A percentile compares a stretch with the other conserved stretches of the same genome.
These are phyloP conservation scores for bread wheat (Triticum aestivum) DNA, from an alignment of 176 grass and related monocot genomes.

Conservation along the genomic window IWGSC_CS_RefSeq_v2.1 NC_057810.1:631165623-631166122, in stretches of 20 bases:
- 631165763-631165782: slow-evolving; percentile 83
- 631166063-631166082: background rate
- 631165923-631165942: background rate
- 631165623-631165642: slow-evolving; percentile 56
- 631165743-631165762: slow-evolving; percentile 63
- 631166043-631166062: background rate
- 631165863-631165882: background rate
- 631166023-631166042: background rate
- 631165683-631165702: slow-evolving; percentile 45
- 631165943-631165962: background rate
- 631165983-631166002: background rate
- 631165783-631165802: slow-evolving; percentile 81
- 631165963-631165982: background rate
- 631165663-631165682: slow-evolving; percentile 52
- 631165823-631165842: slow-evolving; percentile 2
- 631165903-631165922: background rate
- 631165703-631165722: slow-evolving; percentile 51
- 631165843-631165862: slow-evolving; percentile 44
- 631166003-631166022: background rate
- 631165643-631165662: slow-evolving; percentile 48
- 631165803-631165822: slow-evolving; percentile 66
- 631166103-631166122: slow-evolving; percentile 19
- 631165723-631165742: slow-evolving; percentile 68
- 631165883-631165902: background rate
- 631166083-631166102: background rate